phyloP scores from a whole-genome alignment of 2,329 filamentous ascomycete genomes.

The Plectosphaerella cucumerina region DNA sequence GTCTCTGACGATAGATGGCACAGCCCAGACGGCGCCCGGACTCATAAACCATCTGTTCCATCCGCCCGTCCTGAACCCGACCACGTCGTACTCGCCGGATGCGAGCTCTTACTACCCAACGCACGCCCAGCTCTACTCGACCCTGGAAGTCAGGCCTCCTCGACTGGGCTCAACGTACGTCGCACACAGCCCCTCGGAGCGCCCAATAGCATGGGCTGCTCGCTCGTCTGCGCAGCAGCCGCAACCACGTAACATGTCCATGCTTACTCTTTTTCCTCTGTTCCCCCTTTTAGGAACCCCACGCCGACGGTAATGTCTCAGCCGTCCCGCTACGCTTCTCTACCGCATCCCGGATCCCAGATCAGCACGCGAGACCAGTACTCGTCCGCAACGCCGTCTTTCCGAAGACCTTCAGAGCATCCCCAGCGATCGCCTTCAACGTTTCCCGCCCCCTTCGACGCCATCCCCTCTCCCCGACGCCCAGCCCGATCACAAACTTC shows the following conservation, averaged over 20 bases:
- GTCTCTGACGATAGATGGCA: conserved; percentile 49
- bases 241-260: conserved; percentile 11
- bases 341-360: conserved; percentile 46
- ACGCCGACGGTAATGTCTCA: conserved; percentile 46
- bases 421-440: conserved; percentile 44
- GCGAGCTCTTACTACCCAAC: conserved; percentile 43
- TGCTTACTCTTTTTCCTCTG: conserved; percentile 21
- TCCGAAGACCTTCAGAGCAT: conserved; percentile 44
- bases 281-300: conserved; percentile 34
- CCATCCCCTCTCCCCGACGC: conserved; percentile 49
- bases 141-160: conserved; percentile 45
- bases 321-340: conserved; percentile 25
- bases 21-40: conserved; percentile 41
- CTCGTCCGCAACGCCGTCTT: conserved; percentile 44
- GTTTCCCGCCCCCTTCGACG: conserved; percentile 44
- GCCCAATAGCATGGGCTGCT: conserved; percentile 6
- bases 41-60: conserved; percentile 46
- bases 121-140: conserved; percentile 39
- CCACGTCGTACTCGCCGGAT: conserved; percentile 46
- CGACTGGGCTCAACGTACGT: conserved; percentile 54
- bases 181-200: conserved; percentile 1
- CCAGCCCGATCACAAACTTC: conserved; percentile 37
- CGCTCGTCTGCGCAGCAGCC: no score
- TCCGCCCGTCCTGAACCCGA: conserved; percentile 40
- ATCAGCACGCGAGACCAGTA: conserved; percentile 52